phyloP scores from a whole-genome alignment of 2,329 filamentous ascomycete genomes.

The Tetracladium maxilliforme region DNA sequence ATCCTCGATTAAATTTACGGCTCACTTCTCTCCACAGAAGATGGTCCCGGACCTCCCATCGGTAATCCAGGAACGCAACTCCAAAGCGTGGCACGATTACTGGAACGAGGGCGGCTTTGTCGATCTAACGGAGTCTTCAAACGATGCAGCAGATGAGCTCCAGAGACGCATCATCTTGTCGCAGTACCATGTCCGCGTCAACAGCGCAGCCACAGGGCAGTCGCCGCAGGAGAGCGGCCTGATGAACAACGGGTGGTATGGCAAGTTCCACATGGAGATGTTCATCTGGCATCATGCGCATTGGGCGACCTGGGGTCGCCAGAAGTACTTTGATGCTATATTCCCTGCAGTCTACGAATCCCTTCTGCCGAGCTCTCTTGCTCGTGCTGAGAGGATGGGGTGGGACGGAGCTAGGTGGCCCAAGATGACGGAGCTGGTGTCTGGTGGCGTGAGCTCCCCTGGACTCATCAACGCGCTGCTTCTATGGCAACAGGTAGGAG shows the following conservation, averaged over 20 bases:
- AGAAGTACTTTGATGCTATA: constrained; percentile 18
- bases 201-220: constrained; percentile 19
- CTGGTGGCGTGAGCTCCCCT: no score
- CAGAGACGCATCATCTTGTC: constrained; percentile 26
- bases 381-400: constrained; percentile 15
- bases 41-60: constrained; percentile 10
- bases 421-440: no score
- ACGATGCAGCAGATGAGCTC: constrained; percentile 24
- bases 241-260: constrained; percentile 30
- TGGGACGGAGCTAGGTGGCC: constrained; percentile 20
- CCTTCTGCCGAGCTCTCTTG: constrained; percentile 14
- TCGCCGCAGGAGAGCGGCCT: constrained; percentile 25
- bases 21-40: constrained; percentile 16
- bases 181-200: constrained; percentile 26
- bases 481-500: constrained; percentile 50
- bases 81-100: constrained; percentile 16
- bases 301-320: constrained; percentile 23
- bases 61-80: constrained; percentile 10
- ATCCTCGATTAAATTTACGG: constrained; percentile 14
- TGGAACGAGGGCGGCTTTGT: constrained; percentile 24
- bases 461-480: constrained; percentile 46
- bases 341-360: constrained; percentile 20
- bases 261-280: constrained; percentile 28
- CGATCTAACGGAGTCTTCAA: constrained; percentile 20
- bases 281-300: constrained; percentile 25